phyloP scores from a whole-genome alignment of 1,284 basidiomycete genomes.

The Porogramme epimiltina region DNA sequence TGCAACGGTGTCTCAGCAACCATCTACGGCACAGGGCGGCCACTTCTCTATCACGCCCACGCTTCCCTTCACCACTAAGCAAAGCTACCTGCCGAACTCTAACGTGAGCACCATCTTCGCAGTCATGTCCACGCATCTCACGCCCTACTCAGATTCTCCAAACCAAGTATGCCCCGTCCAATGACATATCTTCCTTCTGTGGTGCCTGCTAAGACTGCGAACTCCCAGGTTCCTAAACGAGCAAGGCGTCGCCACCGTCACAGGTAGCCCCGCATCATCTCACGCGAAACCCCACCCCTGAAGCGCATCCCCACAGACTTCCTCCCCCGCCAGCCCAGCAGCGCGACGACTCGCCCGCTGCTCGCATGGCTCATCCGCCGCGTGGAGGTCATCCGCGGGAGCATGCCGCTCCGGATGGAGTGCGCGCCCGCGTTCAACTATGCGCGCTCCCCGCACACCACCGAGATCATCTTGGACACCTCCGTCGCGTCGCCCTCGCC shows the following conservation, averaged over 20 bases:
- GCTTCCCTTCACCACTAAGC: constrained; percentile 71
- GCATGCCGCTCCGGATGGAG: constrained; percentile 75
- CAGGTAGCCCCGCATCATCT: constrained; percentile 44
- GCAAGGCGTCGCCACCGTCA: constrained; percentile 76
- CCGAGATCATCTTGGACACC: constrained; percentile 45
- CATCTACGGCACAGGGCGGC: constrained; percentile 60
- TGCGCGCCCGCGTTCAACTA: constrained; percentile 96
- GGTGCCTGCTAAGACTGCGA: neutral
- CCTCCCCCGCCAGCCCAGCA: constrained; percentile 65
- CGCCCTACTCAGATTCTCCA: constrained; percentile 56
- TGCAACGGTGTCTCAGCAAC: neutral
- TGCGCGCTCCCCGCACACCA: constrained; percentile 73
- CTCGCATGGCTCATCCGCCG: constrained; percentile 88
- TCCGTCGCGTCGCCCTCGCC: constrained; percentile 20
- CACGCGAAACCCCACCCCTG: neutral
- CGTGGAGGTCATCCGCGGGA: constrained; percentile 84
- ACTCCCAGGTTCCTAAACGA: constrained; percentile 76
- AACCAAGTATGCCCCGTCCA: constrained; percentile 58
- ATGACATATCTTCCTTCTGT: neutral
- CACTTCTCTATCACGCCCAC: constrained; percentile 86
- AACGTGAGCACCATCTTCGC: constrained; percentile 55
- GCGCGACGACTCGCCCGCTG: constrained; percentile 54
- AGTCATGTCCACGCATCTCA: neutral
- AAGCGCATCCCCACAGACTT: constrained; percentile 54
- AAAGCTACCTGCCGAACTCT: constrained; percentile 86